Evolutionary conservation across 169 alveolate species (phyloP).

Genomic region (Cryptosporidium sp.): DNA sequence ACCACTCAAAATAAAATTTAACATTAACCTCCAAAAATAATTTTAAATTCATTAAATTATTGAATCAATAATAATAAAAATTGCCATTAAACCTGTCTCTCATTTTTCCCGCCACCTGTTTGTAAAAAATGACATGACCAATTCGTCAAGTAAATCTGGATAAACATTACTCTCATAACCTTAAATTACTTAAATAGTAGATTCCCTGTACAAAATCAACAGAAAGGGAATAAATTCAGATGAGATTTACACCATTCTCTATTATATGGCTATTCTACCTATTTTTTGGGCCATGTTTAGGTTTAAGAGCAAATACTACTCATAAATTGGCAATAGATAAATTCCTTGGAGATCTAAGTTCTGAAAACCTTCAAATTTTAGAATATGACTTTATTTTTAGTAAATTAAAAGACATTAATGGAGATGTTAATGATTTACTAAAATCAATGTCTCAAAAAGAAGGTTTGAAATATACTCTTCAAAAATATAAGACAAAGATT

Average conservation of each 20-base stretch:
- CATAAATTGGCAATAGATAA: slow-evolving; percentile 13
- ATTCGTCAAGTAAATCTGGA: not conserved
- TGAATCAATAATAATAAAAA: too few relatives aligned
- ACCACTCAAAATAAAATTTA: too few relatives aligned
- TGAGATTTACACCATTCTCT: not conserved
- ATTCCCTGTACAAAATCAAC: not conserved
- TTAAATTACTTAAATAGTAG: not conserved
- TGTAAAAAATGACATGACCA: slow-evolving; percentile 16
- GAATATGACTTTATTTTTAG: not conserved
- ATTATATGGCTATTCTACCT: not conserved
- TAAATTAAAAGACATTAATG: not conserved
- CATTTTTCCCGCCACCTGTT: not conserved
- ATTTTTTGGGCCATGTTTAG: not conserved
- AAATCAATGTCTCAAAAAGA: not conserved
- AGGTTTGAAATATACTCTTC: slow-evolving; percentile 7
- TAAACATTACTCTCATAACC: not conserved
- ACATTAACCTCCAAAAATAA: not conserved
- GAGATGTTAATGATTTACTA: not conserved
- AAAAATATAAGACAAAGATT: slow-evolving; percentile 16
- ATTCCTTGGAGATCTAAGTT: not conserved
- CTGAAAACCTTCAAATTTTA: not conserved
- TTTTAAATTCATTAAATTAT: too few relatives aligned
- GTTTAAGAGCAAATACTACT: not conserved
- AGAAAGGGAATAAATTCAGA: not conserved
- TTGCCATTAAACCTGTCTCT: not conserved